Base-by-base conservation (phyloP, 306 rosid species). In the Lupinus albus region DNA sequence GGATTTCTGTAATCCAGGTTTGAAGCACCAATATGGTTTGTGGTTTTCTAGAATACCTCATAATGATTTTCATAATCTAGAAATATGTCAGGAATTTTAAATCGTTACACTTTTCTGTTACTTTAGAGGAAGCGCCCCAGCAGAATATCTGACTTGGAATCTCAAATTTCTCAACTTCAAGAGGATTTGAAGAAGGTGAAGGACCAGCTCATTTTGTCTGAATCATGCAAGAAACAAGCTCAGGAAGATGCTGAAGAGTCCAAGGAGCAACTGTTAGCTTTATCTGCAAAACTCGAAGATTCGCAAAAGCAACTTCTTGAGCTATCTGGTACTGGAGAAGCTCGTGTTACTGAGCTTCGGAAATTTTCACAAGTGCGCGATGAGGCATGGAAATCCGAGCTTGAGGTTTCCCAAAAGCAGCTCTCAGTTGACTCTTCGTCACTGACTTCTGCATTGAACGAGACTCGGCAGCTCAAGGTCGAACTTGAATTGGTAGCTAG, bases 61-160 rank as follows among this genome's bases (percentile, higher is more conserved):
- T 47, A 11, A 7, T 15, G 20, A 35, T 44, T 64, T 44, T 45
- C 56, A 1, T 55, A 38, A 9, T 35, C 67, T 36, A 42, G n/a
- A 53, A 54, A 8, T 52, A 56, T 73, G 11, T 77, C 11, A 17
- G 14, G 11, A 15, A 53, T 51, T 66, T 64, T 70, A 55, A 46
- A 60, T 41, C 79, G 64, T 30, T n/a, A 8, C 54, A 25, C 14
- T 68, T 49, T 65, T 52, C 18, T 76, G 48, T 64, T 80, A 28
- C 76, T 57, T 15, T 79, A 94, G 99, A 86, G 83, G 80, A 90
- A 87, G 79, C 89, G 88, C 65, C 91, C 97, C 0, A 90, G 85
- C 86, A 83, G 78, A 80, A 85, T 90, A 77, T 80, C 92, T 5
- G 99, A 94, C 61, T 78, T 94, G 77, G 97, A 94, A 76, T 82